These are phyloP conservation scores for Thymus quinquecostatus DNA, from an alignment of 257 asterid genomes.

Conservation along the genomic window DNA sequence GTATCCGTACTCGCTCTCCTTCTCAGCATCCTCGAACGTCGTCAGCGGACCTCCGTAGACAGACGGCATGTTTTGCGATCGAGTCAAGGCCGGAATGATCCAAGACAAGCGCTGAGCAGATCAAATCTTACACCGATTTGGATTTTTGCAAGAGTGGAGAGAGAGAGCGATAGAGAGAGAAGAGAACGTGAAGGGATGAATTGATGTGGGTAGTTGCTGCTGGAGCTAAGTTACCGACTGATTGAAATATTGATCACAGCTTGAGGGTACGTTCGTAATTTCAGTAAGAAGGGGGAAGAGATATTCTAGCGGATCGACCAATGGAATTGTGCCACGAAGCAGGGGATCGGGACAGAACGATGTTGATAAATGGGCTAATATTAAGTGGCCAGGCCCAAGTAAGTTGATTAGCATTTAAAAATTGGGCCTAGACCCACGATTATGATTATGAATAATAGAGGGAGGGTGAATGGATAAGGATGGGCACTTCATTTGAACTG, in stretches of 20 bases:
- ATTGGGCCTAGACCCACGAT: too few species aligned
- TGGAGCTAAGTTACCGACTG: conserved; percentile 22
- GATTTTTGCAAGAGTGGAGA: conserved; percentile 29
- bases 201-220: conserved; percentile 41
- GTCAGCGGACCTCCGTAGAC: conserved; percentile 77
- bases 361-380: neutral
- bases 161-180: neutral
- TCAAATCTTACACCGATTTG: conserved; percentile 32
- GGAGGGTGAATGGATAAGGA: neutral
- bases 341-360: neutral
- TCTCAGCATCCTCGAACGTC: conserved; percentile 97
- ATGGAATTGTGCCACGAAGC: conserved; percentile 15
- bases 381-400: neutral
- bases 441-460: neutral
- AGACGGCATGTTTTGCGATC: conserved; percentile 62
- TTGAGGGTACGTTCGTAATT: conserved; percentile 19
- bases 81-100: conserved; percentile 38
- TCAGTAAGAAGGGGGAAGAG: neutral
- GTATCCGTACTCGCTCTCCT: conserved; percentile 99
- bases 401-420: neutral
- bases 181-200: conserved; percentile 42
- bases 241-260: conserved; percentile 21
- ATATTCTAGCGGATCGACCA: conserved; percentile 15
- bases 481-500: neutral
- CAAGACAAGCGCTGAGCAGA: conserved; percentile 20